Percentiles rank a stretch among this genome's conserved stretches.
Evolutionary conservation across 192 early-diverging fungal genomes (phyloP).

Genomic region (Jimgerdemannia lactiflua): DNA sequence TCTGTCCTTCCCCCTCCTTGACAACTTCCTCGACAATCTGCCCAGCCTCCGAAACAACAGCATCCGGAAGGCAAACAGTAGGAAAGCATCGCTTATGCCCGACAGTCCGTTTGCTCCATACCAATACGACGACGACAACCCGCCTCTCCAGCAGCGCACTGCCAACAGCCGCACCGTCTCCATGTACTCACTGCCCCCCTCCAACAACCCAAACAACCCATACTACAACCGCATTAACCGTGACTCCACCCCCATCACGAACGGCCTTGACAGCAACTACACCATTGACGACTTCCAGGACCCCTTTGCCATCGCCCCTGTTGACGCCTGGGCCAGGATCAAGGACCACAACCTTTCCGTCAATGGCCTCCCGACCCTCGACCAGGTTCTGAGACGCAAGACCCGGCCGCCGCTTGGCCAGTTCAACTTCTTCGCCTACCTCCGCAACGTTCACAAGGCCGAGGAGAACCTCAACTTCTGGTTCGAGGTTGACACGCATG

Average conservation of each 20-base stretch:
- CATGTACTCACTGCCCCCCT: background rate
- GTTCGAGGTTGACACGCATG: conserved; percentile 38
- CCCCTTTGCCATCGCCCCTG: conserved; percentile 25
- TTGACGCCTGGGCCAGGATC: conserved; percentile 34
- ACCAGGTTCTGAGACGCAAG: conserved; percentile 25
- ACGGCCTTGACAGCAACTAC: background rate
- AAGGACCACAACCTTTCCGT: conserved; percentile 35
- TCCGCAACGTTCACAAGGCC: conserved; percentile 18
- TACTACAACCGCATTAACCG: background rate
- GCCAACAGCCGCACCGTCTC: background rate
- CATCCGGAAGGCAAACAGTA: conserved; percentile 28
- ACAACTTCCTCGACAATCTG: background rate
- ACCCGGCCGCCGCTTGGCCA: conserved; percentile 31
- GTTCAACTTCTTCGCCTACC: conserved; percentile 33
- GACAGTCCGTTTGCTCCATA: background rate
- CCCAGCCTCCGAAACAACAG: background rate
- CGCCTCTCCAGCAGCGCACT: background rate
- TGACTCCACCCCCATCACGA: background rate
- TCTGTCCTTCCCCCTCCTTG: background rate
- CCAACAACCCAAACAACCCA: background rate
- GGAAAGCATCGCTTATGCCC: background rate
- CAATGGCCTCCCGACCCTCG: conserved; percentile 35
- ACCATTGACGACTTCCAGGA: conserved; percentile 16
- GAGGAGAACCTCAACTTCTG: conserved; percentile 42
- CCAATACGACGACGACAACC: background rate